Evolutionary conservation across 108 stramenopile genomes (phyloP).

Genomic region (Fragilaria crotonensis): DNA sequence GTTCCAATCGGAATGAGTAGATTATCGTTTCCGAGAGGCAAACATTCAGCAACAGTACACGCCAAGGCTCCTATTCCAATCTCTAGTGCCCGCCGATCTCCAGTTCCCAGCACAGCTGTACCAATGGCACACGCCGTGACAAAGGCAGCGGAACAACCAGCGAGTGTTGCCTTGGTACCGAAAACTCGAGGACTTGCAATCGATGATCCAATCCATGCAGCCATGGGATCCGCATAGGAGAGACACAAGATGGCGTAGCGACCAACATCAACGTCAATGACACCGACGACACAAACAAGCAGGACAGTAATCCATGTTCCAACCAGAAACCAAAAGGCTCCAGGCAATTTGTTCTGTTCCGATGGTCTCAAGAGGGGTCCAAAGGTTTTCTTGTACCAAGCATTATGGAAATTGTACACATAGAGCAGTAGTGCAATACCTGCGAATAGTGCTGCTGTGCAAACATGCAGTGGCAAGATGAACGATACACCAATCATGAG

Average conservation of each 20-base stretch:
- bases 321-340: conserved; percentile 53
- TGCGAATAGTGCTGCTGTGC: conserved; percentile 9
- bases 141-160: conserved; percentile 48
- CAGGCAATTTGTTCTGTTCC: conserved; percentile 31
- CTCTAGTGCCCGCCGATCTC: neutral
- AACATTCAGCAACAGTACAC: conserved; percentile 44
- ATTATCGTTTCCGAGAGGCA: conserved; percentile 50
- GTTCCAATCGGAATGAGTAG: conserved; percentile 44
- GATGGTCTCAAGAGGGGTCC: conserved; percentile 32
- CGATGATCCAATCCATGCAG: conserved; percentile 42
- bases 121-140: conserved; percentile 27
- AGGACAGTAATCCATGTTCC: conserved; percentile 28
- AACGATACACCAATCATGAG: conserved; percentile 36
- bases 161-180: conserved; percentile 13
- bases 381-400: conserved; percentile 21
- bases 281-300: no score
- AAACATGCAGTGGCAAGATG: conserved; percentile 21
- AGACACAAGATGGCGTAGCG: conserved; percentile 50
- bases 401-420: conserved; percentile 8
- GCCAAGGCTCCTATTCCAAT: conserved; percentile 24
- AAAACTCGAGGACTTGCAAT: conserved; percentile 13
- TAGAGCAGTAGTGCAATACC: conserved; percentile 17
- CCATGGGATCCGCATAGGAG: conserved; percentile 49
- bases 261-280: conserved; percentile 18
- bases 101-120: conserved; percentile 4